Percentiles rank a stretch among this genome's conserved stretches.
These are phyloP conservation scores for Hymenotorrendiella dingleyae DNA, from an alignment of 2,329 filamentous ascomycete species.

Conservation along the genomic window DNA sequence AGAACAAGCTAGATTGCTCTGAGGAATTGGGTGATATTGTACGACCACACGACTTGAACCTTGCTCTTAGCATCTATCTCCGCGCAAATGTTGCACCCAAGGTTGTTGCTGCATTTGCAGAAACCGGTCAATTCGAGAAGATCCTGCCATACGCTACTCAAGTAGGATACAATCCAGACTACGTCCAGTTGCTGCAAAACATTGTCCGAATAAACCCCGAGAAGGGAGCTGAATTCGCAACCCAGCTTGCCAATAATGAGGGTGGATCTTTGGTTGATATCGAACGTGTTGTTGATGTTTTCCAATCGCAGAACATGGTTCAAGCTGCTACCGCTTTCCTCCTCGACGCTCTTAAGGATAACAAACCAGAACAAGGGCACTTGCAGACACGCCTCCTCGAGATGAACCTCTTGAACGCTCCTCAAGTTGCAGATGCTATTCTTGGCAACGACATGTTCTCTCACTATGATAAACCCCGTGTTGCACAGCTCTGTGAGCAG, in stretches of 20 bases:
- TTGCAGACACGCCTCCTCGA: conserved; percentile 92
- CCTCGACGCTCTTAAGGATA: conserved; percentile 89
- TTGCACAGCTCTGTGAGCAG: conserved; percentile 88
- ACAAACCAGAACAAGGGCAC: conserved; percentile 86
- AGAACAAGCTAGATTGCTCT: conserved; percentile 92
- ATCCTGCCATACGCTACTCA: conserved; percentile 87
- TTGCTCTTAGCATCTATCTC: conserved; percentile 84
- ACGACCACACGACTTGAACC: conserved; percentile 77
- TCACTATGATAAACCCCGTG: conserved; percentile 85
- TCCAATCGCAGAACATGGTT: conserved; percentile 96
- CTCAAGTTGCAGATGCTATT: conserved; percentile 96
- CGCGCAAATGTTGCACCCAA: conserved; percentile 89
- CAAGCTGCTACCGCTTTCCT: conserved; percentile 98
- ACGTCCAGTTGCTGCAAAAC: conserved; percentile 84
- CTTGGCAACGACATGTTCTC: conserved; percentile 98
- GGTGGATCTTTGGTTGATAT: conserved; percentile 83
- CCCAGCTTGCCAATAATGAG: conserved; percentile 84
- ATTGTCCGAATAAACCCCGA: conserved; percentile 88
- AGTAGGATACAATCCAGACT: conserved; percentile 89
- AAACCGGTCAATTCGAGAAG: conserved; percentile 94
- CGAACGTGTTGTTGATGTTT: conserved; percentile 92
- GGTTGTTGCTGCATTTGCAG: conserved; percentile 89
- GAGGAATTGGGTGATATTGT: conserved; percentile 96
- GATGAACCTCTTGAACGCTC: conserved; percentile 96
- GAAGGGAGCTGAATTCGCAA: conserved; percentile 91